A percentile compares a stretch with the other conserved stretches of the same genome.
Evolutionary conservation across 169 alveolate species (phyloP).

Genomic region (Plasmodium cynomolgi): DNA sequence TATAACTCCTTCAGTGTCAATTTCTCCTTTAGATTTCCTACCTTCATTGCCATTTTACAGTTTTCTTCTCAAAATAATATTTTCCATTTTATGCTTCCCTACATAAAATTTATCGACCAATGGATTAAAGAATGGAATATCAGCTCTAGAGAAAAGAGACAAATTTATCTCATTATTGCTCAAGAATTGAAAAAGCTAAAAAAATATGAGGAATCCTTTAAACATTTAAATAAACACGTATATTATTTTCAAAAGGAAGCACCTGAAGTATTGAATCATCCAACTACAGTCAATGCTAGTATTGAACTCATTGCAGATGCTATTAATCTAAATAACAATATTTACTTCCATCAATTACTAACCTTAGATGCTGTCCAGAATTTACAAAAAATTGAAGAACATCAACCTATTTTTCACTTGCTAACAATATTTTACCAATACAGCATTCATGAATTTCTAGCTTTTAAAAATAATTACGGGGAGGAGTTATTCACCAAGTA

Average conservation of each 20-base stretch:
- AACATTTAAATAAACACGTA: conserved; percentile 65
- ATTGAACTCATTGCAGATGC: conserved; percentile 76
- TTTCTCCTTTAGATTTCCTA: conserved; percentile 78
- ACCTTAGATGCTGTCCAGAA: conserved; percentile 77
- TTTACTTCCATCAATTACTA: conserved; percentile 78
- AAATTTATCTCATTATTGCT: conserved; percentile 79
- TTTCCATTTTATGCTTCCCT: conserved; percentile 78
- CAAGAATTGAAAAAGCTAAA: conserved; percentile 79
- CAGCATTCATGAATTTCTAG: conserved; percentile 44
- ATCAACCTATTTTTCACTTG: conserved; percentile 62
- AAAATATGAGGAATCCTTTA: conserved; percentile 68
- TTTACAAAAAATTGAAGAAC: conserved; percentile 48
- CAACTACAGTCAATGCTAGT: conserved; percentile 77
- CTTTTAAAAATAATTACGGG: conserved; percentile 46
- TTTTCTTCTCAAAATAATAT: conserved; percentile 80
- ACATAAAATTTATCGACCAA: conserved; percentile 77
- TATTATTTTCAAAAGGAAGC: conserved; percentile 44
- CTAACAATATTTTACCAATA: conserved; percentile 43
- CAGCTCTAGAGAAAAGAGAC: conserved; percentile 74
- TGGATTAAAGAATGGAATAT: conserved; percentile 83
- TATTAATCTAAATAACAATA: conserved; percentile 76
- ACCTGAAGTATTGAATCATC: conserved; percentile 22
- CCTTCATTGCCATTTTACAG: conserved; percentile 79
- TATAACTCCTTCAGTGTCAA: conserved; percentile 81
- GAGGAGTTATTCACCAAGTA: conserved; percentile 30